Evolutionary conservation across 73 alveolate species (phyloP), one percentile per base, ranked within the genome.

Genomic region (Stentor roeselii): DNA sequence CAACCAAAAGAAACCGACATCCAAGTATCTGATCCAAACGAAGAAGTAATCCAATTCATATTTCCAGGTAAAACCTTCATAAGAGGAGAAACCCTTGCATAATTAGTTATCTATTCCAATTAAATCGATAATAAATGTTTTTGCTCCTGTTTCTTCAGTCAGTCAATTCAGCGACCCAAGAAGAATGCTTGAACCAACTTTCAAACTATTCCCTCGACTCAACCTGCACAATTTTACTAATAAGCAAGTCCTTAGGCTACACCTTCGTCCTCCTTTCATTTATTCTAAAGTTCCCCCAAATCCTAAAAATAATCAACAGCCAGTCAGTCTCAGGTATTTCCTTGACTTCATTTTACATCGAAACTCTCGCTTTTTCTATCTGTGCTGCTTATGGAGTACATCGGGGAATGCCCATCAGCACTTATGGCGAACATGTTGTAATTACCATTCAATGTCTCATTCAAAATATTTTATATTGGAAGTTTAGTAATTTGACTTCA

Each of bases 341-440:
- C 2, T 39, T 74, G 86, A 83, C 82, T 42, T 39, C 88, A 34
- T 85, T 84, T 78, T 76, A 61, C 60, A 38, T 76, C 34, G 95
- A 90, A 74, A 78, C 91, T 38, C 3, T 92, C 60, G 85, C 84
- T 76, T 90, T 82, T 78, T 76, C 89, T 38, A 78, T 87, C 89
- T 82, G 88, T 21, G 75, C 90, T n/a, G 91, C 91, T 60, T 94
- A 94, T 84, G 86, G 89, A 39, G 75, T 83, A 75, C 96, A 88
- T 87, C 90, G 80, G 82, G 89, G 92, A 39, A 82, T 83, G 58
- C 93, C 97, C 2, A 92, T 94, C 90, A 82, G 95, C 42, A 88
- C 93, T 39, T 93, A 91, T 90, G 98, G 98, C 21, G 98, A 94
- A 84, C 88, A 91, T 40, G 88, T 91, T 59, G 86, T 91, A 58